Evolutionary conservation across 176 grass and related monocot species (phyloP).

Genomic region (Eleusine indica): DNA sequence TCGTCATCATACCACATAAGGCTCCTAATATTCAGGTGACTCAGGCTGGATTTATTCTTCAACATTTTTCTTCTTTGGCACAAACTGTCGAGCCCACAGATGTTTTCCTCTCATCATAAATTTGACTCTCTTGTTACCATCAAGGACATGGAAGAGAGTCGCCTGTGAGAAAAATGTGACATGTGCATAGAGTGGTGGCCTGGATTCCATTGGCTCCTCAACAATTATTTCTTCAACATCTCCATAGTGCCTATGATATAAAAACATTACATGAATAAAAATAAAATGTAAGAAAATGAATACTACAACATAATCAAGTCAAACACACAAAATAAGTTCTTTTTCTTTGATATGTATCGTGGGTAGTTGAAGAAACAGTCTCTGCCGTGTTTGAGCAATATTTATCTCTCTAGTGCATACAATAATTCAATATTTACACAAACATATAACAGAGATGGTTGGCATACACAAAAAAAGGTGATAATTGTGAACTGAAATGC

Average conservation of each 20-base stretch:
- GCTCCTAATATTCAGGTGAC: background rate
- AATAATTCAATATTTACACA: background rate
- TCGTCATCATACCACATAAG: background rate
- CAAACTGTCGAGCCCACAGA: conserved; percentile 61
- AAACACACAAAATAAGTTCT: background rate
- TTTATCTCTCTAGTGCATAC: background rate
- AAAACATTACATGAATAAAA: background rate
- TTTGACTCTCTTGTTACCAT: conserved; percentile 47
- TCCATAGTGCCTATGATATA: conserved; percentile 31
- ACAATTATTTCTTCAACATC: conserved; percentile 55
- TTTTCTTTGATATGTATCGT: background rate
- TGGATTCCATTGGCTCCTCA: conserved; percentile 40
- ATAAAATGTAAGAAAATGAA: background rate
- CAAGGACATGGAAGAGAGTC: conserved; percentile 44
- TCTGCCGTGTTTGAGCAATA: background rate
- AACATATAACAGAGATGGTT: background rate
- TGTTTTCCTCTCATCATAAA: conserved; percentile 57
- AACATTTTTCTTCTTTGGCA: conserved; percentile 55
- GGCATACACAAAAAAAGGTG: background rate
- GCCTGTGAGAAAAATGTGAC: conserved; percentile 49
- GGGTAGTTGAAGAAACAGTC: background rate
- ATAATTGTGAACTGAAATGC: background rate
- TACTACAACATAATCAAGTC: background rate
- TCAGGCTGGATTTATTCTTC: background rate
- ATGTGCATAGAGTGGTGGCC: conserved; percentile 56